These are phyloP conservation scores for Rhizopogon sp. DNA, from an alignment of 768 basidiomycete genomes.

Conservation along the genomic window DNA sequence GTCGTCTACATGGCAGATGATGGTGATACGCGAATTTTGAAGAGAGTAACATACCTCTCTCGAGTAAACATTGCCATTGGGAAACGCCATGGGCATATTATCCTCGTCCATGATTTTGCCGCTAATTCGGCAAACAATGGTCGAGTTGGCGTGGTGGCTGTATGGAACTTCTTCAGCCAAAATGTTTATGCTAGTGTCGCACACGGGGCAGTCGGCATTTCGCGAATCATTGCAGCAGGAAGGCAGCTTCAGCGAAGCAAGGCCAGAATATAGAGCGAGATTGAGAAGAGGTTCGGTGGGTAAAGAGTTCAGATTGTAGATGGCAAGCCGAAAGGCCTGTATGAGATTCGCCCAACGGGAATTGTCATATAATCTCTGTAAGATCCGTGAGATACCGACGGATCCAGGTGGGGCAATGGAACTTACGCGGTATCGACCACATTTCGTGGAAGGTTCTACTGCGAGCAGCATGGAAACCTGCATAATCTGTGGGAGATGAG, in stretches of 20 bases:
- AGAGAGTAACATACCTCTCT: slow-evolving; percentile 55
- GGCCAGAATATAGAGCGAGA: slow-evolving; percentile 85
- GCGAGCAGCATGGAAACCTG: slow-evolving; percentile 76
- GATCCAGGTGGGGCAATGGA: background rate
- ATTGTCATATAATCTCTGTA: slow-evolving; percentile 77
- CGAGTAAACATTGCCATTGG: slow-evolving; percentile 92
- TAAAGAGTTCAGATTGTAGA: slow-evolving; percentile 83
- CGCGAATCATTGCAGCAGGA: slow-evolving; percentile 66
- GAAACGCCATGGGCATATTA: slow-evolving; percentile 89
- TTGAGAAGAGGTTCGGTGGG: slow-evolving; percentile 85
- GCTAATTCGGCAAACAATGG: slow-evolving; percentile 87
- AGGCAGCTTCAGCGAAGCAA: slow-evolving; percentile 86
- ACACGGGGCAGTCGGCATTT: slow-evolving; percentile 90
- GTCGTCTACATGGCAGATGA: slow-evolving; percentile 3
- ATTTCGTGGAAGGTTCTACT: slow-evolving; percentile 64
- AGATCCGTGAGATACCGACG: slow-evolving; percentile 3
- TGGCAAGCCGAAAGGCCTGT: slow-evolving; percentile 76
- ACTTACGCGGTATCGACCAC: slow-evolving; percentile 74
- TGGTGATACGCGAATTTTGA: background rate
- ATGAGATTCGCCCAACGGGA: slow-evolving; percentile 74
- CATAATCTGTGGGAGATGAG: slow-evolving; percentile 72
- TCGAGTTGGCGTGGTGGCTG: slow-evolving; percentile 93
- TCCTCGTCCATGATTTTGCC: slow-evolving; percentile 95
- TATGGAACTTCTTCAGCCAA: slow-evolving; percentile 85
- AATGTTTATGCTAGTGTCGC: slow-evolving; percentile 68